A percentile compares a stretch with the other conserved stretches of the same genome.
phyloP scores from a whole-genome alignment of 2,329 filamentous ascomycete genomes.

The Hypomyces perniciosus region DNA sequence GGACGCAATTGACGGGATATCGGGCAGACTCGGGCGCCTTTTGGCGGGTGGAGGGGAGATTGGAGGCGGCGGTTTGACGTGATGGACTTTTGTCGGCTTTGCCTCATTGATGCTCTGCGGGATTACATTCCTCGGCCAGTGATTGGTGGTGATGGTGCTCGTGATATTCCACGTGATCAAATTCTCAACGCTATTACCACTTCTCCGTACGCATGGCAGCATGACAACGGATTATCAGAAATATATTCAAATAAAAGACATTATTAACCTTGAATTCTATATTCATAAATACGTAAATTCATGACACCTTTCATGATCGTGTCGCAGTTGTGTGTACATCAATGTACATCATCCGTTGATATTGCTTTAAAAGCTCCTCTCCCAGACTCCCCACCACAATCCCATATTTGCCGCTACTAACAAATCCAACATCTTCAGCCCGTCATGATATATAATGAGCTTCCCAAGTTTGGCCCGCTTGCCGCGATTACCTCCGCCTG shows the following conservation, averaged over 20 bases:
- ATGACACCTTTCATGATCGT: background rate
- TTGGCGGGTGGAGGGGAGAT: constrained; percentile 13
- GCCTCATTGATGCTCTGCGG: constrained; percentile 21
- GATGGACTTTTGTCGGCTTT: constrained; percentile 14
- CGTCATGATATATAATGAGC: constrained; percentile 81
- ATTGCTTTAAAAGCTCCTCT: constrained; percentile 41
- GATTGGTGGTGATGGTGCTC: constrained; percentile 27
- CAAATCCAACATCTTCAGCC: constrained; percentile 91
- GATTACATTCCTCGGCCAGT: constrained; percentile 35
- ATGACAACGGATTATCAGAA: background rate
- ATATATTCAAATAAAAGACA: background rate
- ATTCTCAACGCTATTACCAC: too few relatives aligned
- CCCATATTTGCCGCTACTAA: constrained; percentile 87
- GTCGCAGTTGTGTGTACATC: background rate
- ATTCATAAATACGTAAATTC: background rate
- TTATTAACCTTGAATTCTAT: background rate
- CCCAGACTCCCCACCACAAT: constrained; percentile 89
- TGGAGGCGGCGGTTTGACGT: constrained; percentile 23
- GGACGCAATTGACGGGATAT: constrained; percentile 23
- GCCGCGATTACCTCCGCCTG: constrained; percentile 79
- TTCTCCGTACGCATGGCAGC: background rate
- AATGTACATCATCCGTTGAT: constrained; percentile 1
- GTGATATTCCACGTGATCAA: constrained; percentile 27
- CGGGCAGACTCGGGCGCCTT: constrained; percentile 12
- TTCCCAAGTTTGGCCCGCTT: constrained; percentile 91